These are phyloP conservation scores for Macrolepiota fuliginosa DNA, from an alignment of 768 basidiomycete species.

Conservation along the genomic window DNA sequence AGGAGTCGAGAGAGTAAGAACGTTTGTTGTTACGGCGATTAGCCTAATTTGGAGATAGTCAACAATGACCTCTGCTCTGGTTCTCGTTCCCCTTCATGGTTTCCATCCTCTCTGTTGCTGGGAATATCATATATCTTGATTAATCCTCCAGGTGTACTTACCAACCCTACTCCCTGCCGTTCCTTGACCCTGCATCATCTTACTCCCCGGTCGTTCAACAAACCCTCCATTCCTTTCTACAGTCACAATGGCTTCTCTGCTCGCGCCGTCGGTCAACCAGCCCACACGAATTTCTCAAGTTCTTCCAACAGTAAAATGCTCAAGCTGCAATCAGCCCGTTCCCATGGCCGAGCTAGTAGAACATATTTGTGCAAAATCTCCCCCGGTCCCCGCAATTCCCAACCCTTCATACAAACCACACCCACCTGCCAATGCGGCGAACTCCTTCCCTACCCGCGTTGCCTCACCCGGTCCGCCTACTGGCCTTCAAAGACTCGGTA, in stretches of 20 bases:
- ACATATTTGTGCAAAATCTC: slow-evolving; percentile 63
- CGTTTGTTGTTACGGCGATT: slow-evolving; percentile 8
- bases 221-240: neutral
- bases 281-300: slow-evolving; percentile 63
- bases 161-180: neutral
- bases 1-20: neutral
- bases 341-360: slow-evolving; percentile 73
- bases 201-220: neutral
- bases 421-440: slow-evolving; percentile 44
- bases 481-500: slow-evolving; percentile 14
- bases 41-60: slow-evolving; percentile 1
- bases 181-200: slow-evolving; percentile 5
- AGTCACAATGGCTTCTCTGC: slow-evolving; percentile 29
- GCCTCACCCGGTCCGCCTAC: slow-evolving; percentile 16
- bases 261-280: slow-evolving; percentile 24
- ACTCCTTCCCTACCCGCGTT: slow-evolving; percentile 46
- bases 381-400: slow-evolving; percentile 42
- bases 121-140: slow-evolving; percentile 6
- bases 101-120: slow-evolving; percentile 5
- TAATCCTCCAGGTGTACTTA: neutral
- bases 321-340: slow-evolving; percentile 68
- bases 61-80: neutral
- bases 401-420: slow-evolving; percentile 36
- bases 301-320: slow-evolving; percentile 84
- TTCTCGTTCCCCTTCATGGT: neutral